Conservation (phyloP, 176 grass and related monocot genomes). For the Thinopyrum elongatum region DNA sequence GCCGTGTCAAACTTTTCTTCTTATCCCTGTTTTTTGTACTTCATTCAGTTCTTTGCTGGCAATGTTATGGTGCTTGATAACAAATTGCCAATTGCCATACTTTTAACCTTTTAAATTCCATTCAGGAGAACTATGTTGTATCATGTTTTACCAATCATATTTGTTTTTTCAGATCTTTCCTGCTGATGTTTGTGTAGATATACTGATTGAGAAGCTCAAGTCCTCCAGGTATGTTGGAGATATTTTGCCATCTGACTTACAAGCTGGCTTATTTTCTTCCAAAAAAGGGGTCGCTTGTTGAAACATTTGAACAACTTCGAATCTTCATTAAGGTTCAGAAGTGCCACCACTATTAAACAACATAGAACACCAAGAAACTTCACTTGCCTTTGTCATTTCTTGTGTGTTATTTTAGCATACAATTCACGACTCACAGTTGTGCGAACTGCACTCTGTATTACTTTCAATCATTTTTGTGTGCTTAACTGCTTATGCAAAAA, state of each 20-base stretch:
- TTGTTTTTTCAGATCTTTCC: constrained; percentile 73
- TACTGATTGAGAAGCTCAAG: constrained; percentile 56
- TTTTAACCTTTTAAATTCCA: background rate
- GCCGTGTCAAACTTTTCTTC: background rate
- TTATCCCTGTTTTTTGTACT: background rate
- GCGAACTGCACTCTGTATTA: background rate
- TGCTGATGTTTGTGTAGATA: constrained; percentile 63
- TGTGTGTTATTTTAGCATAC: background rate
- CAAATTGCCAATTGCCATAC: background rate
- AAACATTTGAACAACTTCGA: background rate
- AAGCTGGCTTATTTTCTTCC: constrained; percentile 7
- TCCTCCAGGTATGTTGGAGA: constrained; percentile 60
- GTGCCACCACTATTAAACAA: too few species aligned
- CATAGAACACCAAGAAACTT: background rate
- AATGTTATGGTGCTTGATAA: constrained; percentile 26
- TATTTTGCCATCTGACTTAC: constrained; percentile 6
- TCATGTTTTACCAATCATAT: constrained; percentile 30
- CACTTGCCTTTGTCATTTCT: constrained; percentile 5
- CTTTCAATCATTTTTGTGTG: background rate
- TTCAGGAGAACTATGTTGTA: background rate
- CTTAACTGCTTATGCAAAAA: background rate
- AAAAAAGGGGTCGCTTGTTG: background rate
- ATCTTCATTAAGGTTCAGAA: too few species aligned
- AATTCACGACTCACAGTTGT: background rate
- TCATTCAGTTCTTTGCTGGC: background rate